phyloP scores from a whole-genome alignment of 441 rosid species.

The Flueggea neowawraea region DNA sequence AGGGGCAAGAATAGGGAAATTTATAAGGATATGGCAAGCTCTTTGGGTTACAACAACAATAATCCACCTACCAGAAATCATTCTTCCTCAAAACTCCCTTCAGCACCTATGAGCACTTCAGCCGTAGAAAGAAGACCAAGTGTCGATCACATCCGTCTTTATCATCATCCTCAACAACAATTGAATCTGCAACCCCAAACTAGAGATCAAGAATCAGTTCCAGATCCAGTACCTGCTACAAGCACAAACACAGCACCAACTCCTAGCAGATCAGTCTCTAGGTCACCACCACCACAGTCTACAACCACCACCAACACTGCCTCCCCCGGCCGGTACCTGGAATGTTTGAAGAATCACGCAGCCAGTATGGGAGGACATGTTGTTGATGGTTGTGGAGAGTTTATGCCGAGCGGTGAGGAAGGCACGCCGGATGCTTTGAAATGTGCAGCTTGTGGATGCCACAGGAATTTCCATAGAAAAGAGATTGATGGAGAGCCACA shows the following conservation, averaged over 20 bases:
- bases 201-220: slow-evolving; percentile 27
- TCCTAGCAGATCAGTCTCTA: slow-evolving; percentile 29
- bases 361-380: slow-evolving; percentile 64
- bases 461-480: slow-evolving; percentile 77
- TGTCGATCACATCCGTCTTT: too few relatives aligned
- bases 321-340: slow-evolving; percentile 31
- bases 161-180: slow-evolving; percentile 8
- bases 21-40: too few relatives aligned
- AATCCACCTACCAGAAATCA: too few relatives aligned
- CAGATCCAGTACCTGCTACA: slow-evolving; percentile 23
- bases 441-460: slow-evolving; percentile 91
- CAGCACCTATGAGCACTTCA: too few relatives aligned
- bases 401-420: slow-evolving; percentile 74
- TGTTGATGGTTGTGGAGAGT: slow-evolving; percentile 81
- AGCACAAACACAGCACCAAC: too few relatives aligned
- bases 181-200: slow-evolving; percentile 21
- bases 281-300: slow-evolving; percentile 25
- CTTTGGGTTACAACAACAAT: too few relatives aligned
- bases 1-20: too few relatives aligned
- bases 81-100: too few relatives aligned
- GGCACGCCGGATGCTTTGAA: slow-evolving; percentile 52
- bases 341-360: slow-evolving; percentile 81
- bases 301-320: neutral
- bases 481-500: slow-evolving; percentile 43
- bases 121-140: too few relatives aligned